phyloP scores from a whole-genome alignment of 805 yeast genomes.

The Pachysolen tannophilus region DNA sequence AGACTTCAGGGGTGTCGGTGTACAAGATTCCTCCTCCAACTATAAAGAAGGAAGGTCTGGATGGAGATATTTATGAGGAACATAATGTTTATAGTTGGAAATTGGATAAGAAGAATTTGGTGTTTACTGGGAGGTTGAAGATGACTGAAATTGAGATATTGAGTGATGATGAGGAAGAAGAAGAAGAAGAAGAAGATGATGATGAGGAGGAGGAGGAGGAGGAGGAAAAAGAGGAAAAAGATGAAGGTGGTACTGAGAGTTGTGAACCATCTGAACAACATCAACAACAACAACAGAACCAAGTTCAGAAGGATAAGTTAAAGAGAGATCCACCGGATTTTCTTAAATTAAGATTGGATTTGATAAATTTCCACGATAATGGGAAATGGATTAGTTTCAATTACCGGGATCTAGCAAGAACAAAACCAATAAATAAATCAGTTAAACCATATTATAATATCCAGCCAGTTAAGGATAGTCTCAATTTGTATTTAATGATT shows the following conservation, averaged over 20 bases:
- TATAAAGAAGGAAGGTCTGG: background rate
- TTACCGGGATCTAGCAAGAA: conserved; percentile 5
- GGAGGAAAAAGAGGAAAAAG: background rate
- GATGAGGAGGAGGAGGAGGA: background rate
- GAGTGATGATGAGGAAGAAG: conserved; percentile 1
- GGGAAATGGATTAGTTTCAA: conserved; percentile 1
- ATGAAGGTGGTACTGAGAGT: no score
- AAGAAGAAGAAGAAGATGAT: conserved; percentile 4
- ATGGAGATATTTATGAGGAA: conserved; percentile 5
- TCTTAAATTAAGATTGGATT: conserved; percentile 4
- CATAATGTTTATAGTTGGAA: conserved; percentile 7
- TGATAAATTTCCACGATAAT: background rate
- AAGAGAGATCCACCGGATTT: background rate
- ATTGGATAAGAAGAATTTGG: conserved; percentile 2
- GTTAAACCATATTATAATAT: conserved; percentile 4
- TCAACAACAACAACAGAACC: no score
- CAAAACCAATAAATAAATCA: conserved; percentile 4
- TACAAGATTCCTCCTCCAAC: conserved; percentile 7
- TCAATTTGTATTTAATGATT: background rate
- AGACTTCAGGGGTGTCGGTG: conserved; percentile 6
- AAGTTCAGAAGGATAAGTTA: no score
- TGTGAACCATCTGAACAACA: no score
- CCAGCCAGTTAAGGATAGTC: conserved; percentile 5
- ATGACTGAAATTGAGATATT: conserved; percentile 5
- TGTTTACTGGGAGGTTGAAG: conserved; percentile 6